Percentiles rank a stretch among this genome's conserved stretches.
phyloP scores from a whole-genome alignment of 139 green algal genomes.

The Gonium pectorale region DNA sequence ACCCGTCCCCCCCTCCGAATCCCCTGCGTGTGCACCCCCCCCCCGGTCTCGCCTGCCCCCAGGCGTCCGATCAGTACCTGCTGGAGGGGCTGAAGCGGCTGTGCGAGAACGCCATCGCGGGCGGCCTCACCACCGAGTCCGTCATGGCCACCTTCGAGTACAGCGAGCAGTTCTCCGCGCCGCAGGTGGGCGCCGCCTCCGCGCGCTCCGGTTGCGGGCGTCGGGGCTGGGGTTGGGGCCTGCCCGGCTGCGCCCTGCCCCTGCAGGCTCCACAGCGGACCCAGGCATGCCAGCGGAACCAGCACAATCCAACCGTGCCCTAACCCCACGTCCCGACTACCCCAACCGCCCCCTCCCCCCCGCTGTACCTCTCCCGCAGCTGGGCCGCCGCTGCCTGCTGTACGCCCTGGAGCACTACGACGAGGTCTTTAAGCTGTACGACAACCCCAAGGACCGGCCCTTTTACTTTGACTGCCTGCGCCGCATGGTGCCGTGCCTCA shows the following conservation, averaged over 20 bases:
- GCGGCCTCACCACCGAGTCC: constrained; percentile 84
- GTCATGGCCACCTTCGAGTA: constrained; percentile 84
- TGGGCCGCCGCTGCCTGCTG: constrained; percentile 86
- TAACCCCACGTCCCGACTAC: too few species aligned
- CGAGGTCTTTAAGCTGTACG: constrained; percentile 63
- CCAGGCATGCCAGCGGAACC: too few species aligned
- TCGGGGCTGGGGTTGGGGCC: too few species aligned
- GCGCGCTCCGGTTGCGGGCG: too few species aligned
- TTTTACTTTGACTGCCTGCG: constrained; percentile 42
- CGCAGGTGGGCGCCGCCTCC: constrained; percentile 82
- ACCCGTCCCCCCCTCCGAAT: too few species aligned
- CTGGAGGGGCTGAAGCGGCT: constrained; percentile 94
- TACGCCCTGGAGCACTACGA: constrained; percentile 89
- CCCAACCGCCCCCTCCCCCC: too few species aligned
- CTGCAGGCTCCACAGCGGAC: too few species aligned
- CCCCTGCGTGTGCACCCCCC: too few species aligned
- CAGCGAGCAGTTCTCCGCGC: constrained; percentile 87
- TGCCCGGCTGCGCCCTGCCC: too few species aligned
- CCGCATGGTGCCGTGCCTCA: constrained; percentile 44
- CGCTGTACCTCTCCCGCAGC: too few species aligned
- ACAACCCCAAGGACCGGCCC: constrained; percentile 35
- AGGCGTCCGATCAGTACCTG: constrained; percentile 95
- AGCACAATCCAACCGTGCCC: too few species aligned
- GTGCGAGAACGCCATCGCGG: constrained; percentile 89
- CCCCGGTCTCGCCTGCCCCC: too few species aligned